These are phyloP conservation scores for Eucalyptus tenuipes DNA, from an alignment of 345 rosid species.

Conservation along the genomic window DNA sequence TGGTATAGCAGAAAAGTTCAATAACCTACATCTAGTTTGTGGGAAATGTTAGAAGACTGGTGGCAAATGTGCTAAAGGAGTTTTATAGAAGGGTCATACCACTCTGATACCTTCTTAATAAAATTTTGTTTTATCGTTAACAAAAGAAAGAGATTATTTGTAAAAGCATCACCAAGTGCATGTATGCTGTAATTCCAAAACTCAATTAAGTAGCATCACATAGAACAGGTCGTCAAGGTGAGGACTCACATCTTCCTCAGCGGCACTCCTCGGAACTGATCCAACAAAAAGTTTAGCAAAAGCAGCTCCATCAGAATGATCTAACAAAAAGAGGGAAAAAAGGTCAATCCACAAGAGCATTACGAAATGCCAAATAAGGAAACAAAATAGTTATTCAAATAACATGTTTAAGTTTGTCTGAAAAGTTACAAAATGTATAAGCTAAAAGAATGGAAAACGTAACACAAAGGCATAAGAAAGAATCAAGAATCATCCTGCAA, in stretches of 20 bases:
- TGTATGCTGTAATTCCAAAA: background rate
- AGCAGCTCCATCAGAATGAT: slow-evolving; percentile 30
- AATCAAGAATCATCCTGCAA: background rate
- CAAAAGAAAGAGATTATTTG: background rate
- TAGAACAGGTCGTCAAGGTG: background rate
- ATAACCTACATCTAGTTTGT: background rate
- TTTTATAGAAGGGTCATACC: background rate
- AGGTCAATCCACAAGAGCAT: background rate
- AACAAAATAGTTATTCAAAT: background rate
- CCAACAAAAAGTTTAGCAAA: slow-evolving; percentile 96
- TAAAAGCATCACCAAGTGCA: background rate
- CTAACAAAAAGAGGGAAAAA: slow-evolving; percentile 10
- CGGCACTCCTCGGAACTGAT: slow-evolving; percentile 83
- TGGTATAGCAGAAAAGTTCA: background rate
- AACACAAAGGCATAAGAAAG: background rate
- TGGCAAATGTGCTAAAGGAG: background rate
- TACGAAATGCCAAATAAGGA: background rate
- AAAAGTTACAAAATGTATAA: background rate
- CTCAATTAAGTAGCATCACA: background rate
- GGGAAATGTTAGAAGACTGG: background rate
- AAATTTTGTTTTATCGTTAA: background rate
- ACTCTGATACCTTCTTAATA: background rate
- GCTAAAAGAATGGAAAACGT: background rate
- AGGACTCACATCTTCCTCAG: slow-evolving; percentile 76
- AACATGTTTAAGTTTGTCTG: background rate